phyloP scores from a whole-genome alignment of 176 grass and related monocot genomes.

The Alloteropsis semialata region DNA sequence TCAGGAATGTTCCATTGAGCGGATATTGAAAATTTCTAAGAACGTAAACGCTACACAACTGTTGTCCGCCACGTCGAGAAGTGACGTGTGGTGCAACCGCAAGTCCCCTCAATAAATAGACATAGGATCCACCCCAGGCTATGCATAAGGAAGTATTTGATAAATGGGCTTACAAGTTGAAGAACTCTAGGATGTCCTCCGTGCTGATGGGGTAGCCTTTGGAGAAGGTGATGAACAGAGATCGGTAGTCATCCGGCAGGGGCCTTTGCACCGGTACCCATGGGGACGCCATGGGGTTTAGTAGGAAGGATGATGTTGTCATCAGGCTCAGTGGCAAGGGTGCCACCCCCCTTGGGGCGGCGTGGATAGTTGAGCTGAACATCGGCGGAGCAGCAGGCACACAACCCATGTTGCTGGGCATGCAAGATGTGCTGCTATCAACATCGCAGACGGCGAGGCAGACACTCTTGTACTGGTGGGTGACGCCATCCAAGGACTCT shows the following conservation, averaged over 20 bases:
- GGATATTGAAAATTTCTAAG: not conserved
- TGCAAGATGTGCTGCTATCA: not conserved
- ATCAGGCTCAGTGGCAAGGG: not conserved
- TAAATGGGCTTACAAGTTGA: slow-evolving; percentile 47
- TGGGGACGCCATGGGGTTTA: slow-evolving; percentile 57
- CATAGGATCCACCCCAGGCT: no score
- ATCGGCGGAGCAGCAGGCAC: not conserved
- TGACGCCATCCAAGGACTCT: slow-evolving; percentile 8
- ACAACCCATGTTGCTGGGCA: not conserved
- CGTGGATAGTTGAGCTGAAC: not conserved
- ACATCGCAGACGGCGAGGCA: slow-evolving; percentile 44
- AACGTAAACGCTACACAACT: not conserved
- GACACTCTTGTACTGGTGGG: slow-evolving; percentile 41
- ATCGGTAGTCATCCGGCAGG: slow-evolving; percentile 50
- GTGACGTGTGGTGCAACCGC: not conserved
- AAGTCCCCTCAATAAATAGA: not conserved
- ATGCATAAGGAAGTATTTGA: not conserved
- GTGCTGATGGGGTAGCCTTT: slow-evolving; percentile 55
- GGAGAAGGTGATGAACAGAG: slow-evolving; percentile 79
- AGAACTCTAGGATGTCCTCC: slow-evolving; percentile 55
- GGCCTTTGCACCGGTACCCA: slow-evolving; percentile 29
- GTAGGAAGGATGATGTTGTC: not conserved
- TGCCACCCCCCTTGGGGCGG: no score
- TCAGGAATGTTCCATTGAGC: not conserved
- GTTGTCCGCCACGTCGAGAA: not conserved